Conservation (phyloP, 2,329 filamentous ascomycete species). For the Exophiala viscosa region DNA sequence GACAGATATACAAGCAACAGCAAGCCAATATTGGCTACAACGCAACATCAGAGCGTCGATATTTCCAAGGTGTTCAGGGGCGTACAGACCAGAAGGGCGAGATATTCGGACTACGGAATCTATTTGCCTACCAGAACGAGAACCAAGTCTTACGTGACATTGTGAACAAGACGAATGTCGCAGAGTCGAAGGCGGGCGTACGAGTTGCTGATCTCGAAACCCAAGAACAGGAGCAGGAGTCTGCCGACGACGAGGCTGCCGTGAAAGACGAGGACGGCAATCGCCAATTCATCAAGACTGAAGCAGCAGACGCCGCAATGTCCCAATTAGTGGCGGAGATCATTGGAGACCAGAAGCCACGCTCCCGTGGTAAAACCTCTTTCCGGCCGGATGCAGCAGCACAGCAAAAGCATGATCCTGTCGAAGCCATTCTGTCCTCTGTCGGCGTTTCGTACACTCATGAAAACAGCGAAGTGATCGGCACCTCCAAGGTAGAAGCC, state of each 20-base stretch:
- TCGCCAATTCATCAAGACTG: constrained; percentile 17
- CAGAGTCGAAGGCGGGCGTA: constrained; percentile 83
- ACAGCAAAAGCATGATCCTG: constrained; percentile 59
- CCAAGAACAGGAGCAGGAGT: constrained; percentile 57
- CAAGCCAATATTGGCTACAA: constrained; percentile 97
- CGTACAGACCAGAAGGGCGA: constrained; percentile 79
- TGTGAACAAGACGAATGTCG: constrained; percentile 96
- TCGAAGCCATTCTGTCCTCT: constrained; percentile 82
- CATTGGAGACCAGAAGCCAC: constrained; percentile 49
- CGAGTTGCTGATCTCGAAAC: constrained; percentile 73
- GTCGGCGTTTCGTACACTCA: constrained; percentile 94
- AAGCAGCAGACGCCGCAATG: constrained; percentile 60
- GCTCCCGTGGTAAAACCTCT: constrained; percentile 43
- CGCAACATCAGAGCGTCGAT: constrained; percentile 84
- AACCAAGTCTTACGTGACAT: constrained; percentile 86
- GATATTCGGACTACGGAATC: constrained; percentile 84
- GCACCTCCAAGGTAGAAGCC: constrained; percentile 86
- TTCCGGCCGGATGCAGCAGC: constrained; percentile 30
- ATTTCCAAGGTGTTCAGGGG: constrained; percentile 92
- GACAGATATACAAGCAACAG: constrained; percentile 98
- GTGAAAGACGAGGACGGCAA: constrained; percentile 24
- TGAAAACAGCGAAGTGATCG: constrained; percentile 92
- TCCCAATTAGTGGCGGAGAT: constrained; percentile 67
- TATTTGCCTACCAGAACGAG: constrained; percentile 72
- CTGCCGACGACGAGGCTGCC: constrained; percentile 34